phyloP scores from a whole-genome alignment of 2,329 filamentous ascomycete genomes.

The Rhynchosporium secalis region DNA sequence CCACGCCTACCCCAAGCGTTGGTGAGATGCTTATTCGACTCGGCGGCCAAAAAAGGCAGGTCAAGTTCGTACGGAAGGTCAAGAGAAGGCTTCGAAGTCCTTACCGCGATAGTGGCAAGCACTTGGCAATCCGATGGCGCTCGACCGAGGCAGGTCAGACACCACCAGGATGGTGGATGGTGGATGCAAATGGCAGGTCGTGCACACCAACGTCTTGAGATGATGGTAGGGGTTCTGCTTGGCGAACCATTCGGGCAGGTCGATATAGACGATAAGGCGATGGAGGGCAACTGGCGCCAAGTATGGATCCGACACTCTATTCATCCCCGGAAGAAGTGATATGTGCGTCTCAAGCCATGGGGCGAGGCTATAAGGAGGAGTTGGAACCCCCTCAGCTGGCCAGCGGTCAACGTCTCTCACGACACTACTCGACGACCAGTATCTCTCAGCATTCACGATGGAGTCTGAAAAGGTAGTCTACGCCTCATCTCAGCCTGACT shows the following conservation, averaged over 20 bases:
- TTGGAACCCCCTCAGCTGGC: not conserved
- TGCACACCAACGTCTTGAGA: not conserved
- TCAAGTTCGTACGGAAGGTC: not conserved
- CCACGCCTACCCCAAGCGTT: slow-evolving; percentile 5
- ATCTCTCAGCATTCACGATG: not conserved
- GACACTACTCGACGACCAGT: not conserved
- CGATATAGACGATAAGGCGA: slow-evolving; percentile 6
- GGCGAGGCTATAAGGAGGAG: slow-evolving; percentile 1
- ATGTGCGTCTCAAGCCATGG: not conserved
- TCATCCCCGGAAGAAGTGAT: not conserved
- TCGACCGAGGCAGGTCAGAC: slow-evolving; percentile 6
- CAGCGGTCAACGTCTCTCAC: not conserved
- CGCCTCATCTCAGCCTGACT: slow-evolving; percentile 5
- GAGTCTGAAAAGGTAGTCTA: slow-evolving; percentile 12
- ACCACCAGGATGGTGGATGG: not conserved
- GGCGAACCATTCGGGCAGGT: slow-evolving; percentile 8
- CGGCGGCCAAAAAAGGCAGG: slow-evolving; percentile 6
- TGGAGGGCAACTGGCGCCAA: slow-evolving; percentile 5
- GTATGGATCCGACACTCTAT: slow-evolving; percentile 2
- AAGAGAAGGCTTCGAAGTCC: not conserved
- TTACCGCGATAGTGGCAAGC: slow-evolving; percentile 2
- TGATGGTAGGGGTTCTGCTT: slow-evolving; percentile 8
- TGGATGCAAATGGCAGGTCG: slow-evolving; percentile 7
- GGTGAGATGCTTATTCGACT: slow-evolving; percentile 9
- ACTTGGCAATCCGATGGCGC: not conserved